A percentile compares a stretch with the other conserved stretches of the same genome.
Evolutionary conservation across 352 stramenopile genomes (phyloP).

Genomic region (Salisapilia sapeloensis): DNA sequence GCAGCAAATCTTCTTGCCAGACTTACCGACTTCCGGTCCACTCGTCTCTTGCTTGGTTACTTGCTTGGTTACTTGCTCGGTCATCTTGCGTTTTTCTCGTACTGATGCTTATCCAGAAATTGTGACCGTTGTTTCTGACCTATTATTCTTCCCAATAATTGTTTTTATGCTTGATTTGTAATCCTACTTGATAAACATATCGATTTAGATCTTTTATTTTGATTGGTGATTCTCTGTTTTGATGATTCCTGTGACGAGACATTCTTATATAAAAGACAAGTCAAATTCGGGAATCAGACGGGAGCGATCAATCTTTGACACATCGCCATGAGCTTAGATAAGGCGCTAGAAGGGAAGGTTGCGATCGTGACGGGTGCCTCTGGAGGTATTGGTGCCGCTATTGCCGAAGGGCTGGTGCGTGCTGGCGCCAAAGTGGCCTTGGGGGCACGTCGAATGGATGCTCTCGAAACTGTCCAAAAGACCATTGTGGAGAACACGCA

Average conservation of each 20-base stretch:
- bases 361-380: constrained; percentile 80
- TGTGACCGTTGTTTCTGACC: constrained; percentile 3
- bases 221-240: too few species aligned
- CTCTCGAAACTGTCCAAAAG: constrained; percentile 23
- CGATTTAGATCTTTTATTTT: too few species aligned
- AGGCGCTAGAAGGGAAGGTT: constrained; percentile 62
- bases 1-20: constrained; percentile 97
- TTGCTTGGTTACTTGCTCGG: constrained; percentile 1
- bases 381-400: constrained; percentile 41
- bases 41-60: constrained; percentile 4
- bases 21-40: constrained; percentile 76
- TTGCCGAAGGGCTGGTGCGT: constrained; percentile 44
- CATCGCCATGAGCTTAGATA: too few species aligned
- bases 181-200: too few species aligned
- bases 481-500: constrained; percentile 12
- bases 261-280: too few species aligned
- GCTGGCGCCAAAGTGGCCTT: constrained; percentile 73
- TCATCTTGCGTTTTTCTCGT: too few species aligned
- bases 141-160: too few species aligned
- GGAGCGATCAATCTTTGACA: too few species aligned
- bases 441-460: constrained; percentile 46
- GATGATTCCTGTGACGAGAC: too few species aligned
- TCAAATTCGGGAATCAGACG: too few species aligned
- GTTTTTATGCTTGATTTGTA: too few species aligned
- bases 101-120: constrained; percentile 1